These are phyloP conservation scores for Venturia oleaginea DNA, from an alignment of 2,329 filamentous ascomycete species.

Conservation along the genomic window DNA sequence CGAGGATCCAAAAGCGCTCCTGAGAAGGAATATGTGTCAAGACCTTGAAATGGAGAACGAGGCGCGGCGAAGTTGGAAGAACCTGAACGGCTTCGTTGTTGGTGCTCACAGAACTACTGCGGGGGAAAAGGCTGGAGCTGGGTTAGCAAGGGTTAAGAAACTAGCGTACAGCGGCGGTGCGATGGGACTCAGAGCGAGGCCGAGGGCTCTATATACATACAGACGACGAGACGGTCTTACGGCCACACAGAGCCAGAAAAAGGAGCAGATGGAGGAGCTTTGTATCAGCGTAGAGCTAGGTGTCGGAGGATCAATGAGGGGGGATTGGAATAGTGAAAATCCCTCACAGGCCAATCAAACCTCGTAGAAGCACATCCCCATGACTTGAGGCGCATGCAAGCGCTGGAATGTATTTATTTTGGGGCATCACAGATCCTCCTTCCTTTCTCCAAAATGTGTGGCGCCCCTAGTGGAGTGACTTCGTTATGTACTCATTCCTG, in stretches of 20 bases:
- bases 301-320: constrained; percentile 1
- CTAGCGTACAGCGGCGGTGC: background rate
- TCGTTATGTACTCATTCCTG: background rate
- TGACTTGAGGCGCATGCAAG: too few relatives aligned
- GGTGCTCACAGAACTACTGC: background rate
- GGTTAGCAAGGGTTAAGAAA: background rate
- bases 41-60: background rate
- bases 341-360: background rate
- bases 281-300: background rate
- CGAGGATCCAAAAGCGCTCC: background rate
- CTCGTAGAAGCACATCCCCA: background rate
- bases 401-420: constrained; percentile 1
- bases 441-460: background rate
- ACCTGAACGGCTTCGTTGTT: background rate
- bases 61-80: background rate
- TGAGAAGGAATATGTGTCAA: background rate
- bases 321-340: background rate
- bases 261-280: background rate
- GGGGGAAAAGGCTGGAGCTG: constrained; percentile 8
- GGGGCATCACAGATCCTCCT: background rate
- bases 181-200: background rate
- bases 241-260: background rate
- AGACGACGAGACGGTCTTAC: background rate
- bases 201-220: background rate
- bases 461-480: background rate